Conservation (phyloP, 495 filamentous ascomycete genomes). For the Sordaria brevicollis region DNA sequence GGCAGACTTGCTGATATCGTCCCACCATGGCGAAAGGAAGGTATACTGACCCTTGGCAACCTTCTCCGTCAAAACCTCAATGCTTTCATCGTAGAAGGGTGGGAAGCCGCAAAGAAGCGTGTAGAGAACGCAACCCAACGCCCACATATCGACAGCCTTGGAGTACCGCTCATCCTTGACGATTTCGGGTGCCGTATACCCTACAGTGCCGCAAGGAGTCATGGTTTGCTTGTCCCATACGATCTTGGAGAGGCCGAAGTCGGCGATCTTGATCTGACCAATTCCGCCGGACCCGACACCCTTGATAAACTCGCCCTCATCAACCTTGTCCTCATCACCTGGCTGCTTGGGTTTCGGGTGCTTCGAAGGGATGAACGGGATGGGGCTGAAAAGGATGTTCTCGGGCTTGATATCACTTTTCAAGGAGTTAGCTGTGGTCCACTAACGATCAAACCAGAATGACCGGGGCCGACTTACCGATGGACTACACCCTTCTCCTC, state of each 20-base stretch:
- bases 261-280: conserved; percentile 90
- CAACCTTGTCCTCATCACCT: conserved; percentile 94
- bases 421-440: conserved; percentile 1
- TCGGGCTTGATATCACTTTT: conserved; percentile 95
- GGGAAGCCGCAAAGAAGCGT: conserved; percentile 95
- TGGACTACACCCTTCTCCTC: conserved; percentile 93
- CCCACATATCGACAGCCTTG: conserved; percentile 99
- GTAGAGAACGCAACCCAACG: conserved; percentile 91
- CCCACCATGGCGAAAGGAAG: conserved; percentile 98
- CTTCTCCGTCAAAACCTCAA: conserved; percentile 94
- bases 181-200: conserved; percentile 98
- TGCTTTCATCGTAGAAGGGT: conserved; percentile 97
- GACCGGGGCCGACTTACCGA: conserved; percentile 49
- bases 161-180: conserved; percentile 98
- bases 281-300: conserved; percentile 88
- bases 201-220: conserved; percentile 96
- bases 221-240: conserved; percentile 99
- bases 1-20: conserved; percentile 91
- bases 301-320: conserved; percentile 86
- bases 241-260: conserved; percentile 94
- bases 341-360: conserved; percentile 64
- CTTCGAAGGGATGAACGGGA: conserved; percentile 68
- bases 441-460: neutral
- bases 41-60: conserved; percentile 95
- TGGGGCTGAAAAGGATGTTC: conserved; percentile 88